Evolutionary conservation across 2,329 filamentous ascomycete genomes (phyloP).

Genomic region (Aureobasidium pullulans): DNA sequence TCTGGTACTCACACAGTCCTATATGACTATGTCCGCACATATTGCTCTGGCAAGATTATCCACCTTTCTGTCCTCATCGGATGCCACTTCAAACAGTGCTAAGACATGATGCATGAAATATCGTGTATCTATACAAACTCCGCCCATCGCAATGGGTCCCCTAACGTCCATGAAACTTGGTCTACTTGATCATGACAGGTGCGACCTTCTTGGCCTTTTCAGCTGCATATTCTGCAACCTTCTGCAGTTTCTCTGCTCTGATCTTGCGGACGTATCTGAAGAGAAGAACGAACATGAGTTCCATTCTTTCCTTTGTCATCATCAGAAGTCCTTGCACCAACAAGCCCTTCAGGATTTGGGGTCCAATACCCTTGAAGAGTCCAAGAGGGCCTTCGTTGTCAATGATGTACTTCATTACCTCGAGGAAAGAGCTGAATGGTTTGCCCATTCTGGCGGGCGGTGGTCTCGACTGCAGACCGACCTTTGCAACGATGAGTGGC

Average conservation of each 20-base stretch:
- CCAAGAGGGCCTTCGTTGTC: slow-evolving; percentile 74
- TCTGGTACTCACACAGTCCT: background rate
- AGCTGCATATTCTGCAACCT: slow-evolving; percentile 57
- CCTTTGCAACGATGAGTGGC: slow-evolving; percentile 94
- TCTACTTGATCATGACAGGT: slow-evolving; percentile 41
- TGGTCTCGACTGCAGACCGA: slow-evolving; percentile 88
- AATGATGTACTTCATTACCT: slow-evolving; percentile 92
- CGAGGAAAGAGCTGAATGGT: slow-evolving; percentile 85
- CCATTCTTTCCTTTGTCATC: slow-evolving; percentile 98
- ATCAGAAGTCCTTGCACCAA: slow-evolving; percentile 93
- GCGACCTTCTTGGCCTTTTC: slow-evolving; percentile 47
- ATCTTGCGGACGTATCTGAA: slow-evolving; percentile 72
- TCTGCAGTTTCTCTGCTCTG: slow-evolving; percentile 61
- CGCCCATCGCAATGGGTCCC: background rate
- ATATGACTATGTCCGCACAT: slow-evolving; percentile 10
- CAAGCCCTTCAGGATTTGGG: slow-evolving; percentile 87
- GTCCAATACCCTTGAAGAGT: slow-evolving; percentile 95
- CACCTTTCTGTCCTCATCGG: background rate
- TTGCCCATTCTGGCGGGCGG: slow-evolving; percentile 77
- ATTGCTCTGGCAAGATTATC: background rate
- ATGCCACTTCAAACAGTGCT: background rate
- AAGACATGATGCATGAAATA: background rate
- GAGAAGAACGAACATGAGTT: slow-evolving; percentile 78
- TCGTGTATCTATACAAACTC: background rate
- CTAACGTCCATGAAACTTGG: background rate